Evolutionary conservation across 106 monocot genomes (phyloP).

Genomic region (Alisma plantagoaquatica): DNA sequence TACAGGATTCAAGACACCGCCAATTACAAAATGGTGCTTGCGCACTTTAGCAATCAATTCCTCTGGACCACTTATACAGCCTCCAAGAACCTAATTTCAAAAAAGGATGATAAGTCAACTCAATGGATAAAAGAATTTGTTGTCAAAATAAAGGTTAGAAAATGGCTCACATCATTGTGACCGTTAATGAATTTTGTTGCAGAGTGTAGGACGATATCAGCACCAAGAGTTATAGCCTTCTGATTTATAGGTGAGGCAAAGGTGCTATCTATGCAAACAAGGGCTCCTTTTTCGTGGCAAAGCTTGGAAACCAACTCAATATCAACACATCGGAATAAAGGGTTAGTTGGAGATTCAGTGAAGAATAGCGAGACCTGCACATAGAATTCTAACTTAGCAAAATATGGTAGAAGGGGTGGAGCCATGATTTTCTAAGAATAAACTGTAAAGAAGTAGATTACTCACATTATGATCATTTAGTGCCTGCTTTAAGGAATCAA

Average conservation of each 20-base stretch:
- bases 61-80: slow-evolving; percentile 84
- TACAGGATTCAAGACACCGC: slow-evolving; percentile 95
- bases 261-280: slow-evolving; percentile 94
- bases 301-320: slow-evolving; percentile 74
- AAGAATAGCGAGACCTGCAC: slow-evolving; percentile 90
- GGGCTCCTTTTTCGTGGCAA: slow-evolving; percentile 80
- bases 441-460: slow-evolving; percentile 2
- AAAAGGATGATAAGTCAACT: neutral
- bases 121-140: neutral
- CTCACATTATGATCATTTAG: slow-evolving; percentile 65
- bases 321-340: slow-evolving; percentile 89
- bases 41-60: slow-evolving; percentile 73
- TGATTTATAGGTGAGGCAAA: slow-evolving; percentile 97
- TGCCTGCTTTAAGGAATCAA: slow-evolving; percentile 51
- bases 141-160: neutral
- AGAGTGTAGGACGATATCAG: slow-evolving; percentile 92
- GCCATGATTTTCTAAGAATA: neutral
- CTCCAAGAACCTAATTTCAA: slow-evolving; percentile 64
- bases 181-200: slow-evolving; percentile 92
- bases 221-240: slow-evolving; percentile 82
- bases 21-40: slow-evolving; percentile 70
- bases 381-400: too few relatives aligned
- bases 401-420: neutral
- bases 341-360: slow-evolving; percentile 96
- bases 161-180: slow-evolving; percentile 87